Evolutionary conservation across 371 early-diverging fungal species (phyloP), one percentile per base, ranked within the genome.

Genomic region (Thermomucor indicae-seudaticae): DNA sequence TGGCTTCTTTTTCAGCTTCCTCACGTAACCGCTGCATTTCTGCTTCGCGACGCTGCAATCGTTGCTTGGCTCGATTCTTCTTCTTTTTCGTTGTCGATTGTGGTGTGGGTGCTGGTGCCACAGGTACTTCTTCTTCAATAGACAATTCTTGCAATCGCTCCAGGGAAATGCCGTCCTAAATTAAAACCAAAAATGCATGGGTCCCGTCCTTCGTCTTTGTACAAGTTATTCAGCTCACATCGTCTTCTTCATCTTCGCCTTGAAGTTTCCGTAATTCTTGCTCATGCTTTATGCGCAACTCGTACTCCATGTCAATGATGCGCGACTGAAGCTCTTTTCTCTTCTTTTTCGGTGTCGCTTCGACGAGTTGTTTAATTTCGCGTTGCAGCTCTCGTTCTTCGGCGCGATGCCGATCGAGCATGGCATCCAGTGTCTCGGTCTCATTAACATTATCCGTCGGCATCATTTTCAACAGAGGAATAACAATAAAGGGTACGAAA

Each of bases 1-100:
- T 77, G 1, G 92, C 93, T 58, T 95, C 96, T 41, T 77, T 62
- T 45, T 79, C 88, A 3, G 94, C 96, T 63, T 90, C 81, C 16
- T 75, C 73, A 30, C 90, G 85, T 58, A 88, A 54, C 27, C 87
- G 83, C 49, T 81, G 83, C 57, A 92, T 67, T 60, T 89, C 82
- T 34, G 86, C 90, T 16, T 81, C 84, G 43, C 85, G 86, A 28
- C 79, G 74, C 51, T 86, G 85, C 66, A 88, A 79, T 41, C 85
- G 78, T 12, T 79, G 57, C 57, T 85, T 79, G 39, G 83, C 83
- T 31, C 82, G 67, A 48, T 84, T 90, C 5, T 83, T 78, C 38
- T 89, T 89, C 59, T 71, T 82, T 53, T 56, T 58, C 23, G 47
- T 53, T 19, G 20, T 45, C 27, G 0, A 53, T 31, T 43, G 32